Base-by-base conservation (phyloP, 257 asterid species). In the Salvia miltiorrhiza region DNA sequence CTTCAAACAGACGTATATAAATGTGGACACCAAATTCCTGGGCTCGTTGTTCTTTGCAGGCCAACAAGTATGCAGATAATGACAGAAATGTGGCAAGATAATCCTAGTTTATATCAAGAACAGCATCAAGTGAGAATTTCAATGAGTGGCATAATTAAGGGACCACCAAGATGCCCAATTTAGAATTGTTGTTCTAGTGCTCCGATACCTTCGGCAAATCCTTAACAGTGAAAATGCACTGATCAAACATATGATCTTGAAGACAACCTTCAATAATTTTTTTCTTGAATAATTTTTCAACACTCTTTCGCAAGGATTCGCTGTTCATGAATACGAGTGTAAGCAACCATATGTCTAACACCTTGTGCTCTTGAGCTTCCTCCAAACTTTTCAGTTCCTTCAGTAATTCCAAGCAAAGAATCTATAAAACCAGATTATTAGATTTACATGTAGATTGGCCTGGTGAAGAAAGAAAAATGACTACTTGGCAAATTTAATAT, bases 291-390 rank as follows among this genome's bases (percentile, higher is more conserved):
- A 88, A 75, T 77, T 86, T 90, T 70, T 83, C 89, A 53, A 84
- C 87, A 9, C 76, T 82, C 87, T 85, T 90, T 65, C 83, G 96
- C 88, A 88, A 72, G 49, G 92, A 62, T 54, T 88, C 90, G 41
- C 68, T 73, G 62, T 79, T 90, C 88, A 82, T 85, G 83, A 80
- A 81, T 67, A 88, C 60, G 71, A 90, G 84, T 0, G 58, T 73
- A 21, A 88, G 86, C 63, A 90, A 84, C 97, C 96, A 90, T 76
- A 90, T 82, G 78, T 90, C 97, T 30, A 90, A 82, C 70, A 85
- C 85, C 79, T 86, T 88, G 80, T 90, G 95, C 70, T 88, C 82
- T 21, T 76, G 84, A 59, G 84, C 82, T 73, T 85, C 84, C 76
- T 86, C 89, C 65, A 85, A 75, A 84, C 82, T 77, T 82, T 85